These are phyloP conservation scores for Centrapalus pauciflorus DNA, from an alignment of 129 eudicot species.

Conservation along the genomic window DNA sequence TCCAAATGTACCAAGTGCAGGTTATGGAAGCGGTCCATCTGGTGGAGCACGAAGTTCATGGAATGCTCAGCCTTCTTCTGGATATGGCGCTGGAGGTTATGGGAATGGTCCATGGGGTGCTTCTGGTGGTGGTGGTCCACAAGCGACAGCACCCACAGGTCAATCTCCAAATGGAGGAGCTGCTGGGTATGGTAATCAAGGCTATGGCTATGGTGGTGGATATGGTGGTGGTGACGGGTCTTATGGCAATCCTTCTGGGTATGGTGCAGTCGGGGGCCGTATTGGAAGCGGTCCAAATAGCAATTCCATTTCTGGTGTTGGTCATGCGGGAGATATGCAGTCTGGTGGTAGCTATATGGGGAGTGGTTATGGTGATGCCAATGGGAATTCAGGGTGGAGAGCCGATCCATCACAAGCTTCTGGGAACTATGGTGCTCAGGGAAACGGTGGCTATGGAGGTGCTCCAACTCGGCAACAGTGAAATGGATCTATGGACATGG, in stretches of 20 bases:
- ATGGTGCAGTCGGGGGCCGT: constrained; percentile 79
- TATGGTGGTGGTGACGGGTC: constrained; percentile 75
- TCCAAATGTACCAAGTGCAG: constrained; percentile 60
- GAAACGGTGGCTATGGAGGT: constrained; percentile 57
- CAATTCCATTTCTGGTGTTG: constrained; percentile 44
- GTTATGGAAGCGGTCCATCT: constrained; percentile 53
- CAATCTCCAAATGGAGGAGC: constrained; percentile 79
- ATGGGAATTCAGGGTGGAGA: constrained; percentile 69
- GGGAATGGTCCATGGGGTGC: constrained; percentile 82
- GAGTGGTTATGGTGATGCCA: constrained; percentile 75
- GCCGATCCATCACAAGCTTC: constrained; percentile 65
- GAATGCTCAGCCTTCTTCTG: constrained; percentile 67
- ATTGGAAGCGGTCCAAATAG: constrained; percentile 48
- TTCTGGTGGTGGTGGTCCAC: constrained; percentile 43
- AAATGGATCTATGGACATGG: constrained; percentile 20
- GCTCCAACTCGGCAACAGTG: constrained; percentile 49
- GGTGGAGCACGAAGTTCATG: constrained; percentile 69
- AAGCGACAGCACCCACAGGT: constrained; percentile 54
- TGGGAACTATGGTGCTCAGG: constrained; percentile 54
- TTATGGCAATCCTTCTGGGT: constrained; percentile 65
- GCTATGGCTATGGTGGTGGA: constrained; percentile 90
- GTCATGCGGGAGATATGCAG: constrained; percentile 50
- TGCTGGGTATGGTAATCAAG: constrained; percentile 83
- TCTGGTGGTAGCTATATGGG: constrained; percentile 59
- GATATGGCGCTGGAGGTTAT: constrained; percentile 58